Percentiles rank a stretch among this genome's conserved stretches.
Conservation (phyloP, 179 eudicot species). For the Camellia oleifera region DNA sequence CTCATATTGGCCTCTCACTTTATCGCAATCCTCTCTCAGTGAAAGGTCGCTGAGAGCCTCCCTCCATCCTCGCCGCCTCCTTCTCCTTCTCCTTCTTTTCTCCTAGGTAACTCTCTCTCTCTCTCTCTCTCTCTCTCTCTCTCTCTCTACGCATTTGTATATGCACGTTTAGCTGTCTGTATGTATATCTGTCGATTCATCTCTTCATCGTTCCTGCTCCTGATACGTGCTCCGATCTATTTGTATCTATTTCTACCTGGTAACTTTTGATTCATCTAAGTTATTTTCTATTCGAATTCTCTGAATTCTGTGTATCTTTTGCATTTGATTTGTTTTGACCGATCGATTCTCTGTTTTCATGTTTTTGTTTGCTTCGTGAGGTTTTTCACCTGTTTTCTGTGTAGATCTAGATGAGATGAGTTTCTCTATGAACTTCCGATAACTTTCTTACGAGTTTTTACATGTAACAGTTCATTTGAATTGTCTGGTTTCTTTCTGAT, state of each 20-base stretch:
- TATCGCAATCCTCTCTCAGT: not conserved
- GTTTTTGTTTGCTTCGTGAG: not conserved
- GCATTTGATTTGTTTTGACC: not conserved
- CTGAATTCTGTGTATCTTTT: not conserved
- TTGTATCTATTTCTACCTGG: not conserved
- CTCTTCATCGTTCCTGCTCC: not conserved
- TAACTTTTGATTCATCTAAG: not conserved
- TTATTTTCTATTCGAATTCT: not conserved
- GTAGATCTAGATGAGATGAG: not conserved
- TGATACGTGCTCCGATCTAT: conserved; percentile 4
- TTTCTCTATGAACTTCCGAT: not conserved
- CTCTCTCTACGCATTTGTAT: not conserved
- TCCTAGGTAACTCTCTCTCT: not conserved
- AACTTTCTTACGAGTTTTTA: not conserved
- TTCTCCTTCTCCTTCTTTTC: not conserved
- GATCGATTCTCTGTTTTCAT: not conserved
- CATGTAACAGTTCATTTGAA: not conserved
- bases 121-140: too few species aligned
- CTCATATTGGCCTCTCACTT: not conserved
- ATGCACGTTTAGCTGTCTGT: not conserved
- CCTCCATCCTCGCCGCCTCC: not conserved
- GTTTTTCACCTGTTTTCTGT: not conserved
- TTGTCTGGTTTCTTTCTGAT: not conserved
- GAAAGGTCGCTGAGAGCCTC: not conserved
- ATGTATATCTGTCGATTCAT: not conserved